Evolutionary conservation across 768 basidiomycete species (phyloP).

Genomic region (Boletus fagicola): DNA sequence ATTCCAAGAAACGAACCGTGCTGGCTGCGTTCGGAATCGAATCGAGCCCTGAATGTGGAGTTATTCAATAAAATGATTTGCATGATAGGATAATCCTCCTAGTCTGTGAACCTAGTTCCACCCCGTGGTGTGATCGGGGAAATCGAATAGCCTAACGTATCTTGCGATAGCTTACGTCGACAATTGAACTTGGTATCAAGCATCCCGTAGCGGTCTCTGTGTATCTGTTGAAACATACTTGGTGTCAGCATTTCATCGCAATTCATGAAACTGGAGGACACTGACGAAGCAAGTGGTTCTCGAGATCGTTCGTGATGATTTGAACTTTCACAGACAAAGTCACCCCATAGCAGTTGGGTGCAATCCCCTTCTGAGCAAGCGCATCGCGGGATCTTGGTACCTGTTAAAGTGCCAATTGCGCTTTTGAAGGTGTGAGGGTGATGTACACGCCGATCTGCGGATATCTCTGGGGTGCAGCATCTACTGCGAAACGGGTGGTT

Average conservation of each 20-base stretch:
- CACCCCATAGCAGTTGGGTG: not conserved
- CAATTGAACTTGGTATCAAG: not conserved
- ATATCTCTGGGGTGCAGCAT: not conserved
- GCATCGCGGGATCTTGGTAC: not conserved
- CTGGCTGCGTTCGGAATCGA: not conserved
- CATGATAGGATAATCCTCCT: not conserved
- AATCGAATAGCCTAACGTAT: not conserved
- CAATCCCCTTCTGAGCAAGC: not conserved
- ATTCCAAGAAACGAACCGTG: conserved; percentile 8
- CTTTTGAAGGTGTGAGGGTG: not conserved
- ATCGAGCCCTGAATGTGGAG: not conserved
- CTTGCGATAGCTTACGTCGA: conserved; percentile 2
- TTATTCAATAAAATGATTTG: conserved; percentile 3
- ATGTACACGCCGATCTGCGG: not conserved
- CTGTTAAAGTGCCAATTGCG: not conserved
- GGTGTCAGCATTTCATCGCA: not conserved
- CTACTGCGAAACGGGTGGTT: not conserved
- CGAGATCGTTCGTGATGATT: not conserved
- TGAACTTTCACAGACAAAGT: not conserved
- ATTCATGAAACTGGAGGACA: not conserved
- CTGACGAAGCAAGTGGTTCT: not conserved
- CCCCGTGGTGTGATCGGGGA: not conserved
- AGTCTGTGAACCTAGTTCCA: not conserved
- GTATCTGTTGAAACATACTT: not conserved
- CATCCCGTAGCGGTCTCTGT: not conserved